Evolutionary conservation across 2,329 filamentous ascomycete genomes (phyloP).

Genomic region (Knufia fluminis): DNA sequence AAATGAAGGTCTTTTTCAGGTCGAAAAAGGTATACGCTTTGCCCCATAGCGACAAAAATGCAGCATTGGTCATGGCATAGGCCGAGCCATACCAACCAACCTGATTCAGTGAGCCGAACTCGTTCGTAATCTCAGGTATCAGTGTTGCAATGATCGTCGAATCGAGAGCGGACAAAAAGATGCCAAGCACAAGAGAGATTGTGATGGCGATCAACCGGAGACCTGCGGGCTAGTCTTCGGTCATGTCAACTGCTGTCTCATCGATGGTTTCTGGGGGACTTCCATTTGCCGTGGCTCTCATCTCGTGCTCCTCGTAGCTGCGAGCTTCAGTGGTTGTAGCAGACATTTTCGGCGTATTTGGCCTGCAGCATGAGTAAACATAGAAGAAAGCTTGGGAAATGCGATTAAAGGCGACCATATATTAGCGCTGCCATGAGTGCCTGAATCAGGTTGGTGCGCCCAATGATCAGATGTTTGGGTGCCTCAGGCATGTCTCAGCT

Average conservation of each 20-base stretch:
- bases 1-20: too few species aligned
- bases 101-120: not conserved
- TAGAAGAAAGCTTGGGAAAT: too few species aligned
- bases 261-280: not conserved
- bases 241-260: too few species aligned
- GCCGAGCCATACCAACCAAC: not conserved
- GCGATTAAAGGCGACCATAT: too few species aligned
- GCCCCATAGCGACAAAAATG: too few species aligned
- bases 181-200: conserved; percentile 11
- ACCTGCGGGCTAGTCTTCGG: conserved; percentile 10
- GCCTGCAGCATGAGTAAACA: too few species aligned
- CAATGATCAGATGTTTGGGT: not conserved
- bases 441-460: too few species aligned
- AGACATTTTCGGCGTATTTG: too few species aligned
- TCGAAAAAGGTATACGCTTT: too few species aligned
- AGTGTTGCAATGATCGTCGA: conserved; percentile 25
- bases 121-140: conserved; percentile 26
- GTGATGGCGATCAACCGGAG: conserved; percentile 11
- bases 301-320: not conserved
- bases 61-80: conserved; percentile 13
- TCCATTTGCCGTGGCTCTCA: not conserved
- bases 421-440: too few species aligned
- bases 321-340: too few species aligned
- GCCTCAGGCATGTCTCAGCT: not conserved
- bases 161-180: conserved; percentile 24